Conservation (phyloP, 2,329 filamentous ascomycete species). For the Cordyceps militaris region DNA sequence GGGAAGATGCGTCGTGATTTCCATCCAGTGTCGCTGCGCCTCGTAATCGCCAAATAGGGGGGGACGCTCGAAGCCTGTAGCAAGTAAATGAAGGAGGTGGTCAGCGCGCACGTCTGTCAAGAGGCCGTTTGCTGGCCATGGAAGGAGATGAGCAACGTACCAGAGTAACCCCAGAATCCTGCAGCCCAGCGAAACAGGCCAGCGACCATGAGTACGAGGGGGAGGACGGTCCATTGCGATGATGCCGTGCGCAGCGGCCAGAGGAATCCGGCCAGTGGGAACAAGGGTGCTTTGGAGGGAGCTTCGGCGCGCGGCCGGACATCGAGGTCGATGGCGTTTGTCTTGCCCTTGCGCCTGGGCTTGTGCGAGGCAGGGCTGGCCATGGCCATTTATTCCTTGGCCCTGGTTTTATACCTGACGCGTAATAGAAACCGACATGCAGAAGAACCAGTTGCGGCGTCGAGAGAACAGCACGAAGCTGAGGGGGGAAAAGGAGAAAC, state of each 20-base stretch:
- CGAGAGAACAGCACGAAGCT: neutral
- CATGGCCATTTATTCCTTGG: constrained; percentile 33
- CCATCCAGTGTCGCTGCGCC: constrained; percentile 98
- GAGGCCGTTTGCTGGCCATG: neutral
- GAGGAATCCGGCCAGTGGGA: constrained; percentile 87
- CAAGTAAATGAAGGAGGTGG: constrained; percentile 9
- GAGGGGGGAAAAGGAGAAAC: neutral
- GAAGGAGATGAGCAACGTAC: constrained; percentile 35
- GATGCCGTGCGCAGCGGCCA: constrained; percentile 80
- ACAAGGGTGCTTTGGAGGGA: constrained; percentile 58
- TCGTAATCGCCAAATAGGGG: constrained; percentile 97
- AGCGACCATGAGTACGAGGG: constrained; percentile 80
- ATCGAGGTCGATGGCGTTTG: constrained; percentile 34
- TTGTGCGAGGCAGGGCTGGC: constrained; percentile 50
- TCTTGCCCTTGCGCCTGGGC: constrained; percentile 51
- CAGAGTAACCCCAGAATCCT: constrained; percentile 91
- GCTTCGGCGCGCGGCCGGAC: constrained; percentile 30
- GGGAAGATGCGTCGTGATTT: constrained; percentile 82
- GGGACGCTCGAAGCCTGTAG: constrained; percentile 64
- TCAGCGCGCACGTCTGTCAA: constrained; percentile 3
- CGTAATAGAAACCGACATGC: neutral
- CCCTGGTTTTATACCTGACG: neutral
- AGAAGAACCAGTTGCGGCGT: neutral
- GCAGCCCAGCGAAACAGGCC: constrained; percentile 91
- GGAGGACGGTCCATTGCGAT: constrained; percentile 89